phyloP scores from a whole-genome alignment of 768 basidiomycete species.

The Lactarius hatsudake region DNA sequence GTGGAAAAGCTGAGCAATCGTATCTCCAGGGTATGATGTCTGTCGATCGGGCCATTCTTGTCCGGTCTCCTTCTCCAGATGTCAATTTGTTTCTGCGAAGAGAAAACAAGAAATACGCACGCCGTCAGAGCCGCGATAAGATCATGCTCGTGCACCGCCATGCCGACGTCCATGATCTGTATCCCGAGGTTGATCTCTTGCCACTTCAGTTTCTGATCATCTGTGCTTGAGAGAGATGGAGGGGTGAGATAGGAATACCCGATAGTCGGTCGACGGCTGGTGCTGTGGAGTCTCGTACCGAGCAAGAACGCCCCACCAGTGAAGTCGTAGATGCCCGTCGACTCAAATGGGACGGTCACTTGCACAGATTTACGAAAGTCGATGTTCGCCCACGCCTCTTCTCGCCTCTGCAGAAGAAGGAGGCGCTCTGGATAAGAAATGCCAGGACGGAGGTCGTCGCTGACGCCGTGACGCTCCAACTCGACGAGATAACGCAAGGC shows the following conservation, averaged over 20 bases:
- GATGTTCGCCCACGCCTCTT: constrained; percentile 20
- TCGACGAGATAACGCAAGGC: constrained; percentile 22
- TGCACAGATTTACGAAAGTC: constrained; percentile 7
- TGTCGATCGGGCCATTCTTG: background rate
- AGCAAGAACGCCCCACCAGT: constrained; percentile 26
- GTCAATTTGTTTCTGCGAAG: background rate
- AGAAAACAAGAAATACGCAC: constrained; percentile 6
- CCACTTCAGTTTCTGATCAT: constrained; percentile 7
- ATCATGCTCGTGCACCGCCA: constrained; percentile 26
- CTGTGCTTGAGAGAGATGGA: constrained; percentile 10
- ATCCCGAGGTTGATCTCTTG: background rate
- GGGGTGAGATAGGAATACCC: constrained; percentile 22
- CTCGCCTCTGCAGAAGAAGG: constrained; percentile 15
- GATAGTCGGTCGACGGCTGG: constrained; percentile 5
- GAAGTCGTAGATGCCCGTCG: constrained; percentile 28
- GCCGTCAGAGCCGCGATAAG: constrained; percentile 21
- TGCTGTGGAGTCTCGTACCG: constrained; percentile 14
- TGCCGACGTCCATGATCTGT: constrained; percentile 24
- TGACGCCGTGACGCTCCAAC: constrained; percentile 19
- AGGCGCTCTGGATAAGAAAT: constrained; percentile 18
- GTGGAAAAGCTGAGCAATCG: constrained; percentile 24
- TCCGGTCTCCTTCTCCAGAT: constrained; percentile 8
- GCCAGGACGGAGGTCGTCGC: constrained; percentile 12
- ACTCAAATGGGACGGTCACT: constrained; percentile 17
- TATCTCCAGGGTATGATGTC: constrained; percentile 18